Conservation (phyloP, 768 basidiomycete species). For the Trametes gibbosa region DNA sequence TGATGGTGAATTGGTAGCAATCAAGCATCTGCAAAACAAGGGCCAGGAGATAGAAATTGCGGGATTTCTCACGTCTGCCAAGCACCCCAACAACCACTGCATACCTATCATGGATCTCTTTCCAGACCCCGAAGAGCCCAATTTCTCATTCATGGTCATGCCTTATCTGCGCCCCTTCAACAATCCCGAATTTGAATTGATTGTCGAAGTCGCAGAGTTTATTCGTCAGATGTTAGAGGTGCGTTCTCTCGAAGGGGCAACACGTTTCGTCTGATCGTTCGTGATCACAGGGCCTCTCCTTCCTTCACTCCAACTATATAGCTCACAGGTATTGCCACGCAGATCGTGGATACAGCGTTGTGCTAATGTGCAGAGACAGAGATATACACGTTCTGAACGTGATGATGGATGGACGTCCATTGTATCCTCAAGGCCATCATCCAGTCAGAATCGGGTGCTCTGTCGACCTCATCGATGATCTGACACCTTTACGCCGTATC, state of each 20-base stretch:
- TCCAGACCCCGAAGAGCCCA: constrained; percentile 15
- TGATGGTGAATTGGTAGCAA: constrained; percentile 15
- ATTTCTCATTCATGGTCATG: constrained; percentile 22
- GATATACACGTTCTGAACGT: constrained; percentile 21
- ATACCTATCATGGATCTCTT: constrained; percentile 23
- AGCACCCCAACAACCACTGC: constrained; percentile 25
- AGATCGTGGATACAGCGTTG: not conserved
- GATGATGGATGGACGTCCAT: constrained; percentile 22
- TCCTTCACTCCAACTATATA: constrained; percentile 24
- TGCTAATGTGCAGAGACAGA: not conserved
- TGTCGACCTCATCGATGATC: constrained; percentile 32
- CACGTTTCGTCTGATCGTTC: not conserved
- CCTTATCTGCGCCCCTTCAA: constrained; percentile 27
- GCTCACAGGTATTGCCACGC: constrained; percentile 23
- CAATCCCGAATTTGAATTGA: constrained; percentile 24
- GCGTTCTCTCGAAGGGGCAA: not conserved
- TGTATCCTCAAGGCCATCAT: constrained; percentile 23
- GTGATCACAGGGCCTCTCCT: constrained; percentile 21
- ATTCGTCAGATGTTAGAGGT: constrained; percentile 21
- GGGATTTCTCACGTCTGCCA: constrained; percentile 3
- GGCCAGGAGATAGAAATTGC: constrained; percentile 16
- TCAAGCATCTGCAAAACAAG: constrained; percentile 11
- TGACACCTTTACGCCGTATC: constrained; percentile 31
- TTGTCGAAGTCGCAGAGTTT: constrained; percentile 23
- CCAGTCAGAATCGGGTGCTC: constrained; percentile 29